phyloP scores from a whole-genome alignment of 805 yeast species.

The Ogataea dorogensis region DNA sequence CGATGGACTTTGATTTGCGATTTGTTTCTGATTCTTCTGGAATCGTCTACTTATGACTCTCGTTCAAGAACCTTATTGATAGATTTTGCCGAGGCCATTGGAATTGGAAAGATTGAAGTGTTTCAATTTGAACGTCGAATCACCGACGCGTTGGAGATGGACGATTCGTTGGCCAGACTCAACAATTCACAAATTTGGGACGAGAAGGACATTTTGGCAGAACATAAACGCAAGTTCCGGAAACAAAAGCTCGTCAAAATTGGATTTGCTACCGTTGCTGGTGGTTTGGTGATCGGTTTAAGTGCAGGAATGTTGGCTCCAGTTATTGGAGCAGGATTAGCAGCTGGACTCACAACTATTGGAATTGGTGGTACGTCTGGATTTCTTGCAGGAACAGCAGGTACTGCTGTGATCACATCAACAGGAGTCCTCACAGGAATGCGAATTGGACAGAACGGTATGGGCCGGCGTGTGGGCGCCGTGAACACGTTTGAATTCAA shows the following conservation, averaged over 20 bases:
- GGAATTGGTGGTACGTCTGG: constrained; percentile 94
- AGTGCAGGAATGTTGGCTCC: constrained; percentile 97
- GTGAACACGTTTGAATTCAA: constrained; percentile 92
- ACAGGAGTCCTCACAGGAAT: constrained; percentile 93
- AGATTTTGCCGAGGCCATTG: constrained; percentile 61
- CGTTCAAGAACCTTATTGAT: constrained; percentile 81
- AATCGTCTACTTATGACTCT: constrained; percentile 86
- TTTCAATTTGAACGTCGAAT: constrained; percentile 87
- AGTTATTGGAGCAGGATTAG: constrained; percentile 96
- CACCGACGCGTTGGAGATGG: constrained; percentile 84
- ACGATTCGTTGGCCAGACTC: constrained; percentile 43
- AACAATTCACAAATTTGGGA: constrained; percentile 60
- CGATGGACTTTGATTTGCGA: constrained; percentile 96
- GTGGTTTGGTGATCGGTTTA: constrained; percentile 88
- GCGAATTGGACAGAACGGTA: constrained; percentile 79
- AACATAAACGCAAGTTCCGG: constrained; percentile 63
- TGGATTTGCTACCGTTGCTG: constrained; percentile 95
- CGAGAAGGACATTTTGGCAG: constrained; percentile 64
- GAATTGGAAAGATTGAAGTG: constrained; percentile 63
- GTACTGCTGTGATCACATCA: constrained; percentile 90
- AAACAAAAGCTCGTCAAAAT: constrained; percentile 76
- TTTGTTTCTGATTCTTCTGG: constrained; percentile 70
- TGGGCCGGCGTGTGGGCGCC: constrained; percentile 82
- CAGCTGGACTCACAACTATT: constrained; percentile 93
- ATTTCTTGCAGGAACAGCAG: constrained; percentile 94